Percentiles rank a stretch among this genome's conserved stretches.
Conservation (phyloP, 345 rosid genomes). For the Lepidium africanum region DNA sequence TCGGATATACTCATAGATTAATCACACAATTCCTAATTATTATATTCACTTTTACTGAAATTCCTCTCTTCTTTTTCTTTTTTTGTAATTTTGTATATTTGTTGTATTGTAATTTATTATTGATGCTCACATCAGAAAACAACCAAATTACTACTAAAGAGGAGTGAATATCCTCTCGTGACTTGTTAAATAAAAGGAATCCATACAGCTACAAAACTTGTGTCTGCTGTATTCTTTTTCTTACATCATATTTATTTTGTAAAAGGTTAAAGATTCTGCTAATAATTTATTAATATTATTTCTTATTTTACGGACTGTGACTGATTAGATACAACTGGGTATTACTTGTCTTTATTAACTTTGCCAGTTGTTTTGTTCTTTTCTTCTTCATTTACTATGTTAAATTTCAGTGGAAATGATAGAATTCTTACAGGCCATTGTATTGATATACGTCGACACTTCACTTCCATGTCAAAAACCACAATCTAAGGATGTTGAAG, state of each 20-base stretch:
- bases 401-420: neutral
- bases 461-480: neutral
- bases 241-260: neutral
- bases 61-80: too few species aligned
- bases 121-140: constrained; percentile 6
- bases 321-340: constrained; percentile 24
- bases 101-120: neutral
- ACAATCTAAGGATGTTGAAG: too few species aligned
- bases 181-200: constrained; percentile 5
- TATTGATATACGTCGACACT: neutral
- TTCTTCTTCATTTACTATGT: neutral
- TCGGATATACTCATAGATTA: too few species aligned
- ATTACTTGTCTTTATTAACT: constrained; percentile 23
- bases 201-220: neutral
- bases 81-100: neutral
- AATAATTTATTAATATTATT: neutral
- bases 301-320: constrained; percentile 8
- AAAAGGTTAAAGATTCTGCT: neutral
- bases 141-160: neutral
- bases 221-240: neutral
- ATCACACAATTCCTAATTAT: too few species aligned
- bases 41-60: too few species aligned
- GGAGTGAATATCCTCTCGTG: constrained; percentile 6
- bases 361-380: constrained; percentile 10
- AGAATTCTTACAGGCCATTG: neutral